A percentile compares a stretch with the other conserved stretches of the same genome.
phyloP scores from a whole-genome alignment of 2,329 filamentous ascomycete genomes.

The Pestalotiopsis sp. region DNA sequence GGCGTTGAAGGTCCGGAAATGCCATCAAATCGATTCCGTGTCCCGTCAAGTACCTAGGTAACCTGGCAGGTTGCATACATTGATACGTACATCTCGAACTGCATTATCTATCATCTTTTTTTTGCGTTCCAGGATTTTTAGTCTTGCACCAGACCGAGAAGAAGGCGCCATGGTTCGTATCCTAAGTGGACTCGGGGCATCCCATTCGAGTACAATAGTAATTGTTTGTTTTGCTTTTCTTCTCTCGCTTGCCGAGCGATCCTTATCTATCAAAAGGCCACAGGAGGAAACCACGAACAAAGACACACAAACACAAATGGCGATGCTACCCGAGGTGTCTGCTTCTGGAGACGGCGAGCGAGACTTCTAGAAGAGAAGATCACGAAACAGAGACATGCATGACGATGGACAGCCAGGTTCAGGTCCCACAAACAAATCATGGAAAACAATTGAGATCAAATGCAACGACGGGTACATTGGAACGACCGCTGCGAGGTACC shows the following conservation, averaged over 20 bases:
- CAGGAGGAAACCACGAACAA: neutral
- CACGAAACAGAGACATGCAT: constrained; percentile 1
- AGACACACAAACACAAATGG: neutral
- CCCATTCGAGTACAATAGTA: neutral
- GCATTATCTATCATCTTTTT: neutral
- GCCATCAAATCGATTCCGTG: neutral
- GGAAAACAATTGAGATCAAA: neutral
- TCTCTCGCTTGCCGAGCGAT: neutral
- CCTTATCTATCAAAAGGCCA: neutral
- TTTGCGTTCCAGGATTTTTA: constrained; percentile 3
- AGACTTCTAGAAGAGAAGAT: neutral
- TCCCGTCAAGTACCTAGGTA: neutral
- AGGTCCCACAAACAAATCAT: neutral
- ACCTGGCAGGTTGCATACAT: neutral
- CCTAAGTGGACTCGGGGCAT: neutral
- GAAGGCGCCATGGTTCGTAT: neutral
- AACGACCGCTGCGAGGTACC: neutral
- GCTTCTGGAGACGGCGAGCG: neutral
- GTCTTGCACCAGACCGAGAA: constrained; percentile 4
- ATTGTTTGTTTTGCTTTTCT: neutral
- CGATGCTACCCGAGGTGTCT: neutral
- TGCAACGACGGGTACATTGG: neutral
- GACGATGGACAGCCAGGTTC: neutral
- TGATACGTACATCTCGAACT: too few relatives aligned
- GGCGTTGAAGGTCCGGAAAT: neutral